Percentiles rank a stretch among this genome's conserved stretches.
These are phyloP conservation scores for Extremus antarcticus DNA, from an alignment of 495 filamentous ascomycete species.

Conservation along the genomic window DNA sequence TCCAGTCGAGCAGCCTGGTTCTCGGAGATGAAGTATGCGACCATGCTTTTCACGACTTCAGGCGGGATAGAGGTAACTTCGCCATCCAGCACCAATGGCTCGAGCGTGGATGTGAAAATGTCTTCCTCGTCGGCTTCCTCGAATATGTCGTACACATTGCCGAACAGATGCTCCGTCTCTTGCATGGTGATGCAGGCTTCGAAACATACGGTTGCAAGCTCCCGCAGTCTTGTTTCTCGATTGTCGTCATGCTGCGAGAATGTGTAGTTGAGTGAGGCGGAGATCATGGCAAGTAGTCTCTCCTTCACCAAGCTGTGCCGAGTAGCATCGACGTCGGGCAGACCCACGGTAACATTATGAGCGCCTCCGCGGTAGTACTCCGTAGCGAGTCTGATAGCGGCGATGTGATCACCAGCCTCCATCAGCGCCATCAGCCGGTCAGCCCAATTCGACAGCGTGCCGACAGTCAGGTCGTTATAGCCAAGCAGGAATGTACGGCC, in stretches of 20 bases:
- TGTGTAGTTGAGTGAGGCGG: slow-evolving; percentile 81
- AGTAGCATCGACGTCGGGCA: slow-evolving; percentile 70
- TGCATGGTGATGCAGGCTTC: slow-evolving; percentile 65
- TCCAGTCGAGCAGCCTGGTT: slow-evolving; percentile 69
- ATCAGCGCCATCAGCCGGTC: slow-evolving; percentile 90
- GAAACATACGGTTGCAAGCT: slow-evolving; percentile 76
- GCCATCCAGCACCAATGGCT: slow-evolving; percentile 71
- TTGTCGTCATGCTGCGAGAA: slow-evolving; percentile 46
- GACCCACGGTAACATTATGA: slow-evolving; percentile 82
- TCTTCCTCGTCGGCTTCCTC: slow-evolving; percentile 62
- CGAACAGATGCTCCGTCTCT: slow-evolving; percentile 75
- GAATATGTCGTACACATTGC: slow-evolving; percentile 80
- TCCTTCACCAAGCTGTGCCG: slow-evolving; percentile 78
- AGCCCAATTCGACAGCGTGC: slow-evolving; percentile 94
- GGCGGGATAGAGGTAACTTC: slow-evolving; percentile 69
- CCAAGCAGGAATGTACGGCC: slow-evolving; percentile 85
- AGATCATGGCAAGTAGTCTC: slow-evolving; percentile 86
- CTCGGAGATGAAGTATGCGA: slow-evolving; percentile 63
- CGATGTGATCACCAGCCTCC: slow-evolving; percentile 89
- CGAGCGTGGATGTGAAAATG: slow-evolving; percentile 76
- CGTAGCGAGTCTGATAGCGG: slow-evolving; percentile 79
- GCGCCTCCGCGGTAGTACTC: slow-evolving; percentile 81
- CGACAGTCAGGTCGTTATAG: slow-evolving; percentile 79
- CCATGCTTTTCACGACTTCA: slow-evolving; percentile 72
- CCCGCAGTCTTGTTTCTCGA: slow-evolving; percentile 37